phyloP scores from a whole-genome alignment of 1,139 yeast species.

The Candida sanyaensis region DNA sequence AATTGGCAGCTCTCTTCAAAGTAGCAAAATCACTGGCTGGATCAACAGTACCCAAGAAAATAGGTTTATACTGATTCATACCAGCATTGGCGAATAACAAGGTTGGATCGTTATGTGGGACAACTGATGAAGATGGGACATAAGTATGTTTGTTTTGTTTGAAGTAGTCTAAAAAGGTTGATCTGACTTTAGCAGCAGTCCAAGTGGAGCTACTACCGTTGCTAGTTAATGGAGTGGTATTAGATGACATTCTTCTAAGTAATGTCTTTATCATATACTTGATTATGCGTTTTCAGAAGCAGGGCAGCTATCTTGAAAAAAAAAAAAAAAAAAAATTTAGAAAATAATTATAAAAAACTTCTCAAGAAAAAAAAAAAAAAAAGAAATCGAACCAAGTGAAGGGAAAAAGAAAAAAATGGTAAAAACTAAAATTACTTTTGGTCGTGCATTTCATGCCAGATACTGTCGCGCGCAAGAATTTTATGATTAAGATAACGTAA shows the following conservation, averaged over 20 bases:
- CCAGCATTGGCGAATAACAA: constrained; percentile 96
- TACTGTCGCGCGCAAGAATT: no score
- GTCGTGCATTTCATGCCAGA: background rate
- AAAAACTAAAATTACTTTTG: no score
- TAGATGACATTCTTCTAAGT: constrained; percentile 4
- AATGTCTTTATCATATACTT: constrained; percentile 6
- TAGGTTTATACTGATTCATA: constrained; percentile 98
- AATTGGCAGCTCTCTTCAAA: constrained; percentile 87
- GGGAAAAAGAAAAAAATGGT: background rate
- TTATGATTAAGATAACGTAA: no score
- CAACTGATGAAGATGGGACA: constrained; percentile 91
- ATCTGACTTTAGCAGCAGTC: constrained; percentile 79
- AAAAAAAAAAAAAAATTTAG: background rate
- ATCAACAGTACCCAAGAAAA: constrained; percentile 94
- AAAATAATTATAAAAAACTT: constrained; percentile 2
- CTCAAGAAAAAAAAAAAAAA: background rate
- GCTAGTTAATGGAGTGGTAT: background rate
- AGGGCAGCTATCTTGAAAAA: background rate
- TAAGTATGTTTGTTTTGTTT: constrained; percentile 67
- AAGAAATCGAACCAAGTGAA: background rate
- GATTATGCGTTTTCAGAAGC: background rate
- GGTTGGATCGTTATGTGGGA: constrained; percentile 98
- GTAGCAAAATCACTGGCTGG: constrained; percentile 85
- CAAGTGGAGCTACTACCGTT: constrained; percentile 27
- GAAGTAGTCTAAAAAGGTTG: constrained; percentile 83